Evolutionary conservation across 2,329 filamentous ascomycete genomes (phyloP).

Genomic region (Colletotrichum sansevieriae): DNA sequence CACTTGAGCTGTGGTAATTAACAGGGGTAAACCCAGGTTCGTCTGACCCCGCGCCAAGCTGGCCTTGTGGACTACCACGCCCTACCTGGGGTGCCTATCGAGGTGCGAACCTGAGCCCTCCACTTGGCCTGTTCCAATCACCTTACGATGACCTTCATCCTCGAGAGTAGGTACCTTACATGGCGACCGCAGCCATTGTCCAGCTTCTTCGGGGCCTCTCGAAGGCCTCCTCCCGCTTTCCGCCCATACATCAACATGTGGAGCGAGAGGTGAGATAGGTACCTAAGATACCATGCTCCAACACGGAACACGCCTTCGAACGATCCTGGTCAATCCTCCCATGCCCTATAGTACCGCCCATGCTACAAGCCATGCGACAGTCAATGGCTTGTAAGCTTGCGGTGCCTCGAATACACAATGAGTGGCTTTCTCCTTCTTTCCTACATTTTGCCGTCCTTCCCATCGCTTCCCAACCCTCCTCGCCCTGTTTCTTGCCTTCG

Average conservation of each 20-base stretch:
- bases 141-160: conserved; percentile 4
- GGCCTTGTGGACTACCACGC: conserved; percentile 11
- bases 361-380: conserved; percentile 35
- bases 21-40: conserved; percentile 34
- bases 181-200: conserved; percentile 27
- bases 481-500: conserved; percentile 2
- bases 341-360: conserved; percentile 3
- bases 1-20: conserved; percentile 11
- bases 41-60: conserved; percentile 41
- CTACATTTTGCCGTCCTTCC: conserved; percentile 27
- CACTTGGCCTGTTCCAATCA: conserved; percentile 30
- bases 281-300: conserved; percentile 8
- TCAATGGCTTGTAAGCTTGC: conserved; percentile 25
- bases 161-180: conserved; percentile 1
- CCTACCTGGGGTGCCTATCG: not conserved
- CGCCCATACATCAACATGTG: not conserved
- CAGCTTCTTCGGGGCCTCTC: conserved; percentile 10
- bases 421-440: conserved; percentile 9
- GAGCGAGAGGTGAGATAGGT: not conserved
- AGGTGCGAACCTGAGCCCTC: conserved; percentile 19
- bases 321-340: conserved; percentile 27
- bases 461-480: not conserved
- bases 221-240: conserved; percentile 3
- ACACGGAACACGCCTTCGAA: conserved; percentile 26
- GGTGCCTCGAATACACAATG: conserved; percentile 17